Evolutionary conservation across 345 rosid species (phyloP).

Genomic region (Bruguiera sexangula): DNA sequence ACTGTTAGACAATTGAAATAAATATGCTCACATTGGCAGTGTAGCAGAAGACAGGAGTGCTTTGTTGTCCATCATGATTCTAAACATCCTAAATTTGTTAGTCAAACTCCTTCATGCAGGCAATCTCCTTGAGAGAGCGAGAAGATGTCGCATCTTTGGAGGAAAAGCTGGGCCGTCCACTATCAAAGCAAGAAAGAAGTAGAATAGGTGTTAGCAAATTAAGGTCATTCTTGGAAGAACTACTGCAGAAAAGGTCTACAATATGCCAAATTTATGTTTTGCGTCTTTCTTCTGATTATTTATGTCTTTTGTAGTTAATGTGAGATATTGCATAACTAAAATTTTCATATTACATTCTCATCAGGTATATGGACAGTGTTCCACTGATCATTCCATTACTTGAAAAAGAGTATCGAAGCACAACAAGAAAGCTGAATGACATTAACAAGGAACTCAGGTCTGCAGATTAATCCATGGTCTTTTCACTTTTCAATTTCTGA

Average conservation of each 20-base stretch:
- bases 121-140: constrained; percentile 62
- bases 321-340: constrained; percentile 11
- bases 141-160: constrained; percentile 68
- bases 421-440: constrained; percentile 61
- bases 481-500: background rate
- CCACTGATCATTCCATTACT: constrained; percentile 86
- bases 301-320: background rate
- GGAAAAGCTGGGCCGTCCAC: constrained; percentile 75
- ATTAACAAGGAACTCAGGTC: constrained; percentile 88
- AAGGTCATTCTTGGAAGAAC: constrained; percentile 75
- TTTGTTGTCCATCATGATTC: background rate
- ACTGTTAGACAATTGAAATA: too few relatives aligned
- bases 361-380: constrained; percentile 85
- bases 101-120: constrained; percentile 35
- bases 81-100: background rate
- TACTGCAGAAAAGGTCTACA: constrained; percentile 73
- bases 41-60: too few relatives aligned
- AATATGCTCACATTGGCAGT: too few relatives aligned
- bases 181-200: constrained; percentile 71
- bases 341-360: constrained; percentile 9
- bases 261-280: background rate
- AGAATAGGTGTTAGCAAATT: constrained; percentile 89
- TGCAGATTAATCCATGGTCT: constrained; percentile 9
- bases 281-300: constrained; percentile 7
- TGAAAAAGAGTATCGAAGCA: constrained; percentile 75